phyloP scores from a whole-genome alignment of 2,329 filamentous ascomycete species.

The Trichoderma koningiopsis region DNA sequence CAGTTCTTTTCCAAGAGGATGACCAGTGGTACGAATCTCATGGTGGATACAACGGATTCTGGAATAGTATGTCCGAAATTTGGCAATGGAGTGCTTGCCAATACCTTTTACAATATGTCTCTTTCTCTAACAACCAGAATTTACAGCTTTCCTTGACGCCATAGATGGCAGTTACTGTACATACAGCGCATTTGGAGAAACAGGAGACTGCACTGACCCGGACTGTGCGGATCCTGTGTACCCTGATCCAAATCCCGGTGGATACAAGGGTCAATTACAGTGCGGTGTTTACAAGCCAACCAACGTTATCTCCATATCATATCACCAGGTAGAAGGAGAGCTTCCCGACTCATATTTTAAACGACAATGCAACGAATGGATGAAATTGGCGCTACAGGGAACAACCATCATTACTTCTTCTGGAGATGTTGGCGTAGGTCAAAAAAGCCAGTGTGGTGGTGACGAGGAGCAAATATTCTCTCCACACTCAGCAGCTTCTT shows the following conservation, averaged over 20 bases:
- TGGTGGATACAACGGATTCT: not conserved
- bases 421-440: not conserved
- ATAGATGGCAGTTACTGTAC: conserved; percentile 48
- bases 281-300: conserved; percentile 49
- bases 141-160: conserved; percentile 41
- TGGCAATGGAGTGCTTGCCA: not conserved
- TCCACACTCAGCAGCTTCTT: not conserved
- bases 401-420: conserved; percentile 51
- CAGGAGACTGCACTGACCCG: conserved; percentile 35
- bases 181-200: conserved; percentile 34
- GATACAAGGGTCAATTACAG: conserved; percentile 45
- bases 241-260: conserved; percentile 39
- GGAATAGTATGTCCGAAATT: not conserved
- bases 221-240: conserved; percentile 6
- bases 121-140: not conserved
- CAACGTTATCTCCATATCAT: conserved; percentile 57
- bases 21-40: not conserved
- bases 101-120: not conserved
- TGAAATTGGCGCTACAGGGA: conserved; percentile 58
- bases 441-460: not conserved
- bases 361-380: conserved; percentile 56
- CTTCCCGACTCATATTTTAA: conserved; percentile 50
- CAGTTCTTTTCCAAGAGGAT: conserved; percentile 45
- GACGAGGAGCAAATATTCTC: not conserved
- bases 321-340: conserved; percentile 54